These are phyloP conservation scores for slime mould (Dictyostelium discoideum) DNA, from an alignment of 78 protist genomes.

Conservation along the genomic window DNA sequence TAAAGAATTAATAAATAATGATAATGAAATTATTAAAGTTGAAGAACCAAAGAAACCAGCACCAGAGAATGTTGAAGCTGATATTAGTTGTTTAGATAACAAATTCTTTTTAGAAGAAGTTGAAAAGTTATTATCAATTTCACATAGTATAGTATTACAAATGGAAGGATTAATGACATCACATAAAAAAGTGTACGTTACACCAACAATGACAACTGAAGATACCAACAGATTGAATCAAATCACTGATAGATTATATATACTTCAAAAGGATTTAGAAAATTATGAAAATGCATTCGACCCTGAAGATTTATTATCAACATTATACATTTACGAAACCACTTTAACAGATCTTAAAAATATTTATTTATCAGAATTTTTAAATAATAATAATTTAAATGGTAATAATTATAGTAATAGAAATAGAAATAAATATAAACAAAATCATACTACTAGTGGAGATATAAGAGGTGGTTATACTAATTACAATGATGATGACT, in stretches of 20 bases:
- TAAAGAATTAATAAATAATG: background rate
- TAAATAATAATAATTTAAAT: constrained; percentile 4
- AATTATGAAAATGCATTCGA: constrained; percentile 38
- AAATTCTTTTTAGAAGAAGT: constrained; percentile 61
- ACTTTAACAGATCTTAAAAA: constrained; percentile 31
- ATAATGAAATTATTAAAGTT: constrained; percentile 3
- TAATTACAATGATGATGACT: constrained; percentile 39
- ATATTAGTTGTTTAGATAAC: constrained; percentile 56
- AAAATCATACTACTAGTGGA: background rate
- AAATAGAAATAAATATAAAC: background rate
- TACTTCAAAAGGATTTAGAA: constrained; percentile 20
- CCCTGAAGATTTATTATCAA: constrained; percentile 33
- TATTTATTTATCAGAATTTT: constrained; percentile 13
- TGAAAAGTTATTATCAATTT: constrained; percentile 20
- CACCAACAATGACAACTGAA: background rate
- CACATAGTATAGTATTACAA: constrained; percentile 1
- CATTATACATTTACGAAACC: constrained; percentile 11
- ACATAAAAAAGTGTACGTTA: background rate
- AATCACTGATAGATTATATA: constrained; percentile 5
- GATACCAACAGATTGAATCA: background rate
- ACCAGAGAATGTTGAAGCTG: constrained; percentile 43
- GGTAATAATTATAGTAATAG: background rate
- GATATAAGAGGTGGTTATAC: constrained; percentile 3
- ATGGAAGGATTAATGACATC: constrained; percentile 13
- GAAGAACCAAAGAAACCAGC: constrained; percentile 47